Evolutionary conservation across 306 rosid genomes (phyloP), one percentile per base, ranked within the genome.

Genomic region (Ormosia semicastrata): DNA sequence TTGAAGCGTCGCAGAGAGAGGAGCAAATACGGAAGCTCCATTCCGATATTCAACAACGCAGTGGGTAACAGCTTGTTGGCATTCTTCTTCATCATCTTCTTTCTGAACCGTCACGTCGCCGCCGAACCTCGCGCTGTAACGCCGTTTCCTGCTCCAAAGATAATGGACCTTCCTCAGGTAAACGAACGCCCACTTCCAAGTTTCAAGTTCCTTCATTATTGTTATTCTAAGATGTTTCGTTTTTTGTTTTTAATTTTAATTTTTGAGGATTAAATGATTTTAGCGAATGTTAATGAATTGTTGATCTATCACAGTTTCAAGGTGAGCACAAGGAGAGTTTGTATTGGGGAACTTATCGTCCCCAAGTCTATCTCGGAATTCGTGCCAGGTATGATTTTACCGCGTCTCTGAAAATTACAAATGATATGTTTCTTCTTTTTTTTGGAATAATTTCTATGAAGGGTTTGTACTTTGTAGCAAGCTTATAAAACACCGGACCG

Each of bases 261-360:
- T 40, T 43, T 43, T 53, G 36, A 8, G 3, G 12, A 66, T 72
- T 30, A 2, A 64, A 10, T 18, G 13, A 44, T 53, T 78, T 71
- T 73, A 14, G 52, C 11, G 15, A 57, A 5, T 56, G 40, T 40
- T 68, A 66, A 47, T 76, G 66, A 75, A 8, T 80, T 73, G 73
- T 39, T 49, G 30, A 41, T 77, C 24, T 36, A 34, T 41, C 24
- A 73, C 90, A 95, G 99, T 95, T 95, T 90, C 96, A 93, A 87
- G 99, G 98, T 18, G 86, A 88, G 86, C 99, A 95, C 77, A 90
- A 81, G 88, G 99, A 95, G 89, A 93, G 94, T 83, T 79, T 95
- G 94, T 93, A 93, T 50, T 95, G 99, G 98, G 99, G 99, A 84
- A 95, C 99, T 8, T 93, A 93, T 86, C 98, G 99, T 17, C 99